Evolutionary conservation across 139 green algal genomes (phyloP).

Genomic region (Chlamydomonas sp.): DNA sequence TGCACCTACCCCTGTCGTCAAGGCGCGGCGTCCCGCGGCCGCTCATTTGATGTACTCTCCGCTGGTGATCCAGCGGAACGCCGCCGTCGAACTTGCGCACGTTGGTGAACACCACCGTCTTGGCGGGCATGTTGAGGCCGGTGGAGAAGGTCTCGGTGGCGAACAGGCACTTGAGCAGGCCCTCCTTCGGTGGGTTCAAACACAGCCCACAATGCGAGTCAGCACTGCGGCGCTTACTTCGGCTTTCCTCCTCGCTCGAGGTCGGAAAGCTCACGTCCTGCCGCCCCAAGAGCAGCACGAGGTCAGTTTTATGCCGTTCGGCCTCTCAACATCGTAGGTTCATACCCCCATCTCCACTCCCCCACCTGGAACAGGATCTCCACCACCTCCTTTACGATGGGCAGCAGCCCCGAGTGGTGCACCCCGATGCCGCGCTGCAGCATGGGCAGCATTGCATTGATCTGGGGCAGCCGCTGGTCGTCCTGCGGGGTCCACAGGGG

Average conservation of each 20-base stretch:
- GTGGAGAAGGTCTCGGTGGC: constrained; percentile 96
- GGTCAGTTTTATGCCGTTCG: not conserved
- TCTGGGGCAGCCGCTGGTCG: constrained; percentile 70
- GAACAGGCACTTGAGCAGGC: constrained; percentile 78
- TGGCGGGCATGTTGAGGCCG: constrained; percentile 98
- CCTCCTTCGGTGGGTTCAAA: constrained; percentile 30
- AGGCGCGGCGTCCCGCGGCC: constrained; percentile 91
- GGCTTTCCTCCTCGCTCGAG: too few relatives aligned
- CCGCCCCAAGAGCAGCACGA: too few relatives aligned
- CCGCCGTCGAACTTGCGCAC: constrained; percentile 95
- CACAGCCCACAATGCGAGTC: too few relatives aligned
- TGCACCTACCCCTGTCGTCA: constrained; percentile 79
- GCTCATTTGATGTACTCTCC: constrained; percentile 99
- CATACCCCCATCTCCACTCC: not conserved
- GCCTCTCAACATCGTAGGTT: not conserved
- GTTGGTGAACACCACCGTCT: constrained; percentile 94
- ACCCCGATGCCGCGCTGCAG: constrained; percentile 87
- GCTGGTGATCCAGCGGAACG: constrained; percentile 68
- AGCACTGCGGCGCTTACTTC: too few relatives aligned
- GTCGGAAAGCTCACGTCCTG: too few relatives aligned
- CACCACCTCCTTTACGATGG: constrained; percentile 96
- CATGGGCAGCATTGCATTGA: constrained; percentile 77
- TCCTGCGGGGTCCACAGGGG: constrained; percentile 47
- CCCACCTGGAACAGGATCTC: constrained; percentile 93
- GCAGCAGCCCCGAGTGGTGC: constrained; percentile 89